Percentiles rank a stretch among this genome's conserved stretches.
Evolutionary conservation across 2,329 filamentous ascomycete genomes (phyloP).

Genomic region (Penicillium polonicum): DNA sequence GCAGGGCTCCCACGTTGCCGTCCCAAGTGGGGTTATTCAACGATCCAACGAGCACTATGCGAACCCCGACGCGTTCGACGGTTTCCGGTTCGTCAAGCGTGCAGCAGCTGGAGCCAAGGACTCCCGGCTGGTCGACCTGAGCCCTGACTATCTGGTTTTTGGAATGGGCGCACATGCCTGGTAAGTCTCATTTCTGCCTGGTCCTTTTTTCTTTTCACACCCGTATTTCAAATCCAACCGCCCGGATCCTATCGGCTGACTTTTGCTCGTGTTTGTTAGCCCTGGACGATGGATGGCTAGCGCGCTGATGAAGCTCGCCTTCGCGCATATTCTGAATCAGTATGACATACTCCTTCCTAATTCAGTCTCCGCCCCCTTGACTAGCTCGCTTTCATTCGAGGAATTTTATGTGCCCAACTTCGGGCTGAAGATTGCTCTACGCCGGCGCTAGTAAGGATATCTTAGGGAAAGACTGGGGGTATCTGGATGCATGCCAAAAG

Average conservation of each 20-base stretch:
- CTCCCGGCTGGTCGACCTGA: constrained; percentile 19
- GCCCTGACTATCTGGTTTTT: constrained; percentile 25
- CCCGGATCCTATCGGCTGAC: constrained; percentile 14
- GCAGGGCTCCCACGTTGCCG: constrained; percentile 22
- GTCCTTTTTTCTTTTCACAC: not conserved
- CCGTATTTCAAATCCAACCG: constrained; percentile 17
- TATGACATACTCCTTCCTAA: constrained; percentile 18
- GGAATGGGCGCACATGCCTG: constrained; percentile 25
- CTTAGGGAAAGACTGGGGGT: not conserved
- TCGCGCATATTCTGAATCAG: constrained; percentile 16
- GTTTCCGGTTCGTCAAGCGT: constrained; percentile 21
- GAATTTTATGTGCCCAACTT: constrained; percentile 27
- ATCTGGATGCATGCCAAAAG: not conserved
- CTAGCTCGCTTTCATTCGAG: constrained; percentile 24
- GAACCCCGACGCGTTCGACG: constrained; percentile 20
- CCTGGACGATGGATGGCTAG: constrained; percentile 26
- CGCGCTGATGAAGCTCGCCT: constrained; percentile 20
- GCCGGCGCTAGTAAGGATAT: constrained; percentile 34
- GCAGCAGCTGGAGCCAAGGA: constrained; percentile 16
- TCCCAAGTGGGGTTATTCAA: constrained; percentile 21
- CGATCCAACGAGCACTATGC: constrained; percentile 14
- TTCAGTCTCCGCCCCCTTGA: constrained; percentile 5
- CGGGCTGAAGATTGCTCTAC: constrained; percentile 27
- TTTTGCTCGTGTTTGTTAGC: constrained; percentile 12
- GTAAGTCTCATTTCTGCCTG: constrained; percentile 11